Conservation (phyloP, 371 early-diverging fungal genomes). For the Apophysomyces variabilis region DNA sequence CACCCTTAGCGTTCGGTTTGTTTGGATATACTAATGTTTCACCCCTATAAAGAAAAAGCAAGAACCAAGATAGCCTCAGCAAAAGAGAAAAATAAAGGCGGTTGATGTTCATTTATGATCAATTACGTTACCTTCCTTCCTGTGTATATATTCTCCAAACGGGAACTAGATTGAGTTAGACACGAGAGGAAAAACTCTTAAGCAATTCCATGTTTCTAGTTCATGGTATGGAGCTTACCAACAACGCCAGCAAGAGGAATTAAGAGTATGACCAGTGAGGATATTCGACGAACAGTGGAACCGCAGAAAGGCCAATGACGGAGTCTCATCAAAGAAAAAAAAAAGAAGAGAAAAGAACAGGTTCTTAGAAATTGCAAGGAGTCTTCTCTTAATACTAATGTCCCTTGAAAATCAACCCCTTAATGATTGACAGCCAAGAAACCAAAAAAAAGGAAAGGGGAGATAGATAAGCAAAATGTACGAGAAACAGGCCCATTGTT, state of each 20-base stretch:
- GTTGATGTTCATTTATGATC: neutral
- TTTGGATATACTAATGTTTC: constrained; percentile 29
- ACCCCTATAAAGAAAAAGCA: constrained; percentile 3
- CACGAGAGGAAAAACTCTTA: neutral
- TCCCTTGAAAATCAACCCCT: neutral
- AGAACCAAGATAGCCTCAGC: too few relatives aligned
- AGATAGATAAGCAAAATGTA: neutral
- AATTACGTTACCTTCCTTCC: constrained; percentile 33
- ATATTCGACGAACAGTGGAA: neutral
- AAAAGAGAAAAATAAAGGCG: neutral
- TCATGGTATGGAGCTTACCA: neutral
- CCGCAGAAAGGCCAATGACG: neutral
- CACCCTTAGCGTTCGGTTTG: constrained; percentile 33
- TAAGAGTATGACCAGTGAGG: neutral
- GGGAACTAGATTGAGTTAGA: constrained; percentile 22
- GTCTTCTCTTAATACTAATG: neutral
- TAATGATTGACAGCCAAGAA: neutral
- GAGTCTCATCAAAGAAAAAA: neutral
- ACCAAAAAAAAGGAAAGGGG: neutral
- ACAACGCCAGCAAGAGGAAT: constrained; percentile 13
- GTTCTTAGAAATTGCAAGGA: constrained; percentile 4
- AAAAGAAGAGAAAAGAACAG: neutral
- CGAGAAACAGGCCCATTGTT: too few relatives aligned
- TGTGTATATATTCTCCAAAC: constrained; percentile 42
- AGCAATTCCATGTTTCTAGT: neutral